Conservation (phyloP, 768 basidiomycete species). For the Panaeolus papilionaceus region DNA sequence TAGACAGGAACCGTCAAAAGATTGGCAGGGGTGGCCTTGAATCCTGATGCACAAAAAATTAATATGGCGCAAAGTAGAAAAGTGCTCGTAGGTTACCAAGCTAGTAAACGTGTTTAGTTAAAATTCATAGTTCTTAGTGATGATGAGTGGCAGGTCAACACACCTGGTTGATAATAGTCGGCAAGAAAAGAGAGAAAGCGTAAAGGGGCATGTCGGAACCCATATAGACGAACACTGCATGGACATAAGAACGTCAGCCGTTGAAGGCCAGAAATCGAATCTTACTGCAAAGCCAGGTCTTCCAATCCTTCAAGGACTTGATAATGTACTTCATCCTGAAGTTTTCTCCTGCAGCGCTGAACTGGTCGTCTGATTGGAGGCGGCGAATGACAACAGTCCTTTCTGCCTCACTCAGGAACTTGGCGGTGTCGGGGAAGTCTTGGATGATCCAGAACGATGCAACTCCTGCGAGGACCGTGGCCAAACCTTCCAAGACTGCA, state of each 20-base stretch:
- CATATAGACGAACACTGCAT: conserved; percentile 58
- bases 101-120: neutral
- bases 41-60: conserved; percentile 45
- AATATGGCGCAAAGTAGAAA: neutral
- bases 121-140: neutral
- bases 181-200: conserved; percentile 79
- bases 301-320: conserved; percentile 71
- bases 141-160: conserved; percentile 25
- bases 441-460: conserved; percentile 80
- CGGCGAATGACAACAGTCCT: conserved; percentile 69
- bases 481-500: conserved; percentile 66
- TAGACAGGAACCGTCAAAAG: conserved; percentile 83
- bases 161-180: conserved; percentile 78
- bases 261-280: conserved; percentile 12
- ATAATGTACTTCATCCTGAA: conserved; percentile 63
- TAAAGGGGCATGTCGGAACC: conserved; percentile 73
- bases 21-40: conserved; percentile 74
- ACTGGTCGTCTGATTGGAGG: conserved; percentile 71
- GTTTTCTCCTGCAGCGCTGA: conserved; percentile 74
- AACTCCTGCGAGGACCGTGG: conserved; percentile 68
- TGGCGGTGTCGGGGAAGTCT: conserved; percentile 85
- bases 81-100: neutral
- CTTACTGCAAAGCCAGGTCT: conserved; percentile 67
- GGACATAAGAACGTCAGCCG: conserved; percentile 1
- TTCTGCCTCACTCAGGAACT: conserved; percentile 76